Base-by-base conservation (phyloP, 306 rosid species). In the Mucuna pruriens region DNA sequence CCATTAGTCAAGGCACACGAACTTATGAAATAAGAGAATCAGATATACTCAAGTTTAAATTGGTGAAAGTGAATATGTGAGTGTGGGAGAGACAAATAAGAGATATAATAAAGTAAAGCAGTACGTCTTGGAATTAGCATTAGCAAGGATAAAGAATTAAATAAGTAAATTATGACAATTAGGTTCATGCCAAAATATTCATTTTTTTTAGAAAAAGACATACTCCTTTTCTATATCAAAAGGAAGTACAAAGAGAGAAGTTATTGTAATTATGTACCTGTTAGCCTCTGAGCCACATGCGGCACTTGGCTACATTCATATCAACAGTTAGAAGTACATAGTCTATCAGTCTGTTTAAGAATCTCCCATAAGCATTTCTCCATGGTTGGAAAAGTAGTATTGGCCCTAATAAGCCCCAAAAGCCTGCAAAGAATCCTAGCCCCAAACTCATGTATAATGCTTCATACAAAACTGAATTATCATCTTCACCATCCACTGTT, bases 371-470 rank as follows among this genome's bases (percentile, higher is more conserved):
- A 29, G 31, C 31, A 29, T 29, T 29, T 29, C 45, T 40, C 45
- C 45, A 40, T 40, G 45, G 45, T 40, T 40, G 1, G 12, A 11
- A 40, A 40, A 40, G 1, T 40, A 40, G 11, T 9, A 40, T 40
- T 8, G 45, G 63, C 5, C 83, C 83, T 7, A 79, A 0, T 7
- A 70, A 45, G 9, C 51, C 13, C 83, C 68, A 38, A 26, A 79
- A 69, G 6, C 71, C 77, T 11, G 31, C 22, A 10, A 71, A 71
- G 58, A 13, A 80, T 20, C 78, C 78, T 1, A 80, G 0, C 3
- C 72, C 65, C 84, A 80, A 17, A 15, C 78, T 45, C 64, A 60
- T 54, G 60, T 80, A 80, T 8, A 70, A 57, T 71, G 51, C 68
- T 31, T 79, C 62, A 40, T 23, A 25, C 11, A 79, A 69, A 60